phyloP scores from a whole-genome alignment of 495 filamentous ascomycete species.

The Neurospora sp. region DNA sequence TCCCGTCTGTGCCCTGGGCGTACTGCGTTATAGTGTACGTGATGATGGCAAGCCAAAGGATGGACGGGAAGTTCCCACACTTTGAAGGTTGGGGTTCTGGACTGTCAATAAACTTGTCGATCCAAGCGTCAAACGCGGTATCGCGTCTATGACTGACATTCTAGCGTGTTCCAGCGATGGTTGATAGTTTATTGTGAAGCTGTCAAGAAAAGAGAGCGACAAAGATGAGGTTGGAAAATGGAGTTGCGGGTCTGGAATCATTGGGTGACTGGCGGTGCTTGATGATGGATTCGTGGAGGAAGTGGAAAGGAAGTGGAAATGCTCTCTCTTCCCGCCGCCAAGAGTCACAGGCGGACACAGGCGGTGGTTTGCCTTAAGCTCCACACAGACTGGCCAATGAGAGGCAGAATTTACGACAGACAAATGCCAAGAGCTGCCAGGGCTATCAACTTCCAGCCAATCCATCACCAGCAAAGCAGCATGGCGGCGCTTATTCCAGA shows the following conservation, averaged over 20 bases:
- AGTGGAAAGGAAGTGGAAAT: background rate
- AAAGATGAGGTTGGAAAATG: background rate
- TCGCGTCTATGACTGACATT: background rate
- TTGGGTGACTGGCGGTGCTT: background rate
- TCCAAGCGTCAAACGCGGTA: background rate
- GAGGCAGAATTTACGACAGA: background rate
- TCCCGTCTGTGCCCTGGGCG: background rate
- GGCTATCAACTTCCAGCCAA: conserved; percentile 10
- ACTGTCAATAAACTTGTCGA: background rate
- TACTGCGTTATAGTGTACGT: background rate
- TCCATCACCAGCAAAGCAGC: conserved; percentile 9
- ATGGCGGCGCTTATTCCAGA: conserved; percentile 27
- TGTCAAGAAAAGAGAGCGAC: background rate
- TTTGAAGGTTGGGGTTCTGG: background rate
- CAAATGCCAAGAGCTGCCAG: background rate
- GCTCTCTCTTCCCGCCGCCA: background rate
- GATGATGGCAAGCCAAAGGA: background rate
- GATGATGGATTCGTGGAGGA: background rate
- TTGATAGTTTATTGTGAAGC: background rate
- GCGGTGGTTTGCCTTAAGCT: background rate
- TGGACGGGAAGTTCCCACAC: background rate
- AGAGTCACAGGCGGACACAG: background rate
- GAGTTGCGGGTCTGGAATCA: background rate
- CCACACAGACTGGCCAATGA: background rate
- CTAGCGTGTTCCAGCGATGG: background rate